Percentiles rank a stretch among this genome's conserved stretches.
Conservation (phyloP, 257 asterid species). For the Solanum bulbocastanum region DNA sequence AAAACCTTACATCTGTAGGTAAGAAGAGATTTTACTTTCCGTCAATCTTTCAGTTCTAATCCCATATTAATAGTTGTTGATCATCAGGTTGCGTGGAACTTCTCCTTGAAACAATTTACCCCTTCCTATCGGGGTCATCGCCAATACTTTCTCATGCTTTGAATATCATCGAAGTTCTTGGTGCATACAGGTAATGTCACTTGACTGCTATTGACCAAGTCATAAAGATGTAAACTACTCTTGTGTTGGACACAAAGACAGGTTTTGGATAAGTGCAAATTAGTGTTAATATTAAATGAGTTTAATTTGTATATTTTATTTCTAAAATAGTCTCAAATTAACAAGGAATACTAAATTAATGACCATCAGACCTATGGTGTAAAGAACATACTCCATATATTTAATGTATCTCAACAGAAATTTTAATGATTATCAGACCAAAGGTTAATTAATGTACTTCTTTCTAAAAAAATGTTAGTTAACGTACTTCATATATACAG, state of each 20-base stretch:
- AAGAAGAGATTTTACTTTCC: conserved; percentile 17
- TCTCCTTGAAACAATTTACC: conserved; percentile 82
- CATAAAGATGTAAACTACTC: background rate
- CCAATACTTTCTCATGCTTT: conserved; percentile 69
- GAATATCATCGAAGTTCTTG: conserved; percentile 91
- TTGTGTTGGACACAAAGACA: background rate
- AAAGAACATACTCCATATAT: background rate
- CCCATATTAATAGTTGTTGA: conserved; percentile 4
- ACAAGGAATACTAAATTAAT: background rate
- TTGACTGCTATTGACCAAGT: background rate
- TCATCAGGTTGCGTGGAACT: conserved; percentile 91
- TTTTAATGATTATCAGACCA: background rate
- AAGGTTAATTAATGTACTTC: background rate
- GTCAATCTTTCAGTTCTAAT: background rate
- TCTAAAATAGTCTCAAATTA: background rate
- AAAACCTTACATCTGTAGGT: conserved; percentile 95
- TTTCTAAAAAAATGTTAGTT: background rate
- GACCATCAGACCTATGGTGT: background rate
- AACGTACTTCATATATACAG: background rate
- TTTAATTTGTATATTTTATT: background rate
- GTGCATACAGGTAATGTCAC: conserved; percentile 69
- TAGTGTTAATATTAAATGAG: background rate
- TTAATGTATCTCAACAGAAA: background rate
- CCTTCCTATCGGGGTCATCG: conserved; percentile 77
- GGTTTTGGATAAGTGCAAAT: background rate